A percentile compares a stretch with the other conserved stretches of the same genome.
phyloP scores from a whole-genome alignment of 1,139 yeast genomes.

The Pichia sp. region DNA sequence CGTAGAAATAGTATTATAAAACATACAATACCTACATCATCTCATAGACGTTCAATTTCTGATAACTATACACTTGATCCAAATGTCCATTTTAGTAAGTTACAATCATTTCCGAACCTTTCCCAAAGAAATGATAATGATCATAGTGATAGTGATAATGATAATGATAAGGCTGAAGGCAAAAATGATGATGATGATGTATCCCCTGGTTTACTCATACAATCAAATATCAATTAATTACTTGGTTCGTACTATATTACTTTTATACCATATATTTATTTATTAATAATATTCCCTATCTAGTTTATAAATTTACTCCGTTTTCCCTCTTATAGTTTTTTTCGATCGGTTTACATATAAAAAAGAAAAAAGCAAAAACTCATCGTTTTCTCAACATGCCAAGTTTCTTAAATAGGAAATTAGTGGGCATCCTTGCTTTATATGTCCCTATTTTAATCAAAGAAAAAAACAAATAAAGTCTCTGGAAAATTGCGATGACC shows the following conservation, averaged over 20 bases:
- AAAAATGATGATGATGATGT: not conserved
- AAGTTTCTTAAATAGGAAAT: not conserved
- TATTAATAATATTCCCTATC: not conserved
- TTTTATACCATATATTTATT: too few relatives aligned
- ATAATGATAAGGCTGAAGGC: not conserved
- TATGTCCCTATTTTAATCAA: not conserved
- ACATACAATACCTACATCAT: not conserved
- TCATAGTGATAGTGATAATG: not conserved
- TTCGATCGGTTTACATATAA: not conserved
- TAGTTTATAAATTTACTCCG: too few relatives aligned
- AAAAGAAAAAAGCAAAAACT: not conserved
- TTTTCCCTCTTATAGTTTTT: not conserved
- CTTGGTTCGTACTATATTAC: too few relatives aligned
- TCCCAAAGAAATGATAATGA: not conserved
- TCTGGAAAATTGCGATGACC: too few relatives aligned
- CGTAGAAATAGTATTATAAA: not conserved
- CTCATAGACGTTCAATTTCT: slow-evolving; percentile 2
- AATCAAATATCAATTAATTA: not conserved
- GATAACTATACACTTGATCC: not conserved
- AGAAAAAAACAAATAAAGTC: not conserved
- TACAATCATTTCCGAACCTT: not conserved
- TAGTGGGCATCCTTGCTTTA: not conserved
- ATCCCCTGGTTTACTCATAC: not conserved
- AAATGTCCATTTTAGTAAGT: not conserved
- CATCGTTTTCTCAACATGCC: not conserved